Conservation (phyloP, 345 rosid species). For the Alliaria petiolata region DNA sequence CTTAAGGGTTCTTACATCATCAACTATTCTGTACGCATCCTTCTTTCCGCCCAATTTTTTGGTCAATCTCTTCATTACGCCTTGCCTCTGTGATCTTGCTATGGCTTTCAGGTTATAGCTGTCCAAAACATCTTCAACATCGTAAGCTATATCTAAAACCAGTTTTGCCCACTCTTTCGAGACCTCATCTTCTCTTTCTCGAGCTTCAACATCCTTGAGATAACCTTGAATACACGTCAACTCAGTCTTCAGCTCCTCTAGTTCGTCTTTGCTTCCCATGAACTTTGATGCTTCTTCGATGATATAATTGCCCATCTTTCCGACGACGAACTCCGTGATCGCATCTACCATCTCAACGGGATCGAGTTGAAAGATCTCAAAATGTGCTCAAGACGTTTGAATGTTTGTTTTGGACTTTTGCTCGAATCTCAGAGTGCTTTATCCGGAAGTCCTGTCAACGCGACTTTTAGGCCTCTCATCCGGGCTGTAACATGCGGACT, state of each 20-base stretch:
- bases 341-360: constrained; percentile 11
- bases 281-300: constrained; percentile 43
- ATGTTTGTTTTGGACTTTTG: too few species aligned
- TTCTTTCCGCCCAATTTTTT: background rate
- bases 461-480: too few species aligned
- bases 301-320: constrained; percentile 30
- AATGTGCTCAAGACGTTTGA: background rate
- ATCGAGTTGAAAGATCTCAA: background rate
- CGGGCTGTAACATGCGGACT: too few species aligned
- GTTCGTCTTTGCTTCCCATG: constrained; percentile 15
- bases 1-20: background rate
- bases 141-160: constrained; percentile 9
- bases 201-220: constrained; percentile 24
- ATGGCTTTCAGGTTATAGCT: background rate
- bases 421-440: too few species aligned
- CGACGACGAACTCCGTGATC: background rate
- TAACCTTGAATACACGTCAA: constrained; percentile 10
- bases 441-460: too few species aligned
- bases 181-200: constrained; percentile 7
- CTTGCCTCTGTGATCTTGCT: constrained; percentile 7
- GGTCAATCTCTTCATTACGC: background rate
- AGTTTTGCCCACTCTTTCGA: constrained; percentile 13
- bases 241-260: constrained; percentile 30
- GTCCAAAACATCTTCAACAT: constrained; percentile 14
- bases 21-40: background rate